Evolutionary conservation across 2,329 filamentous ascomycete species (phyloP).

Genomic region (Aspergillus viridinutans): DNA sequence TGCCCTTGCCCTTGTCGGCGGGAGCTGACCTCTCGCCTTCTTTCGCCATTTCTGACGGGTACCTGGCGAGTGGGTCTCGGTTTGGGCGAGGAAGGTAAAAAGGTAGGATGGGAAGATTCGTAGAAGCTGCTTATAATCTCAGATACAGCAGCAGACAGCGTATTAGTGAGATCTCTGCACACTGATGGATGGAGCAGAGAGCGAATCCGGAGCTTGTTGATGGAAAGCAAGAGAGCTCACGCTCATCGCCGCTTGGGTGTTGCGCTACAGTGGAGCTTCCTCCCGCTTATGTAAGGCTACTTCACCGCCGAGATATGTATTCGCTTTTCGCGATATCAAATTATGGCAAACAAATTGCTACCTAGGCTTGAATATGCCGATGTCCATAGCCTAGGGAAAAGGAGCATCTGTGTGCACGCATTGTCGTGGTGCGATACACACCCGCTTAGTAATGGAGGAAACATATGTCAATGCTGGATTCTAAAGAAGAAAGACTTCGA

Average conservation of each 20-base stretch:
- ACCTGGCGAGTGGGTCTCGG: constrained; percentile 26
- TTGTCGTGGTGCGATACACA: not conserved
- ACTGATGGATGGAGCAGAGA: constrained; percentile 16
- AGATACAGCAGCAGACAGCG: constrained; percentile 9
- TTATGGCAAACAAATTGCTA: not conserved
- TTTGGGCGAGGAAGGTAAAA: constrained; percentile 6
- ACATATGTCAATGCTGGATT: not conserved
- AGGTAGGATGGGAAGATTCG: not conserved
- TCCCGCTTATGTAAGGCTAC: constrained; percentile 20
- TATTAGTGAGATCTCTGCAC: constrained; percentile 7
- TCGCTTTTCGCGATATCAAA: not conserved
- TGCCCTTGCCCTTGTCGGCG: constrained; percentile 94
- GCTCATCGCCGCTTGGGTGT: constrained; percentile 20
- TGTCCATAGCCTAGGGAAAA: not conserved
- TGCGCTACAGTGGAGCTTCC: constrained; percentile 25
- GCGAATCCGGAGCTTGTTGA: constrained; percentile 23
- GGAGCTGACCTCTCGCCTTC: constrained; percentile 81
- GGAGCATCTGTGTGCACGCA: not conserved
- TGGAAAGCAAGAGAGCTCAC: constrained; percentile 22
- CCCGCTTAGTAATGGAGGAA: not conserved
- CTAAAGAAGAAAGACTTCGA: not conserved
- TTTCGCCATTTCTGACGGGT: constrained; percentile 70
- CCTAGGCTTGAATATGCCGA: not conserved
- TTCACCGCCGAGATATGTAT: constrained; percentile 10
- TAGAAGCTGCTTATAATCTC: constrained; percentile 8